Evolutionary conservation across 306 rosid genomes (phyloP).

Genomic region (Prunus armeniaca): DNA sequence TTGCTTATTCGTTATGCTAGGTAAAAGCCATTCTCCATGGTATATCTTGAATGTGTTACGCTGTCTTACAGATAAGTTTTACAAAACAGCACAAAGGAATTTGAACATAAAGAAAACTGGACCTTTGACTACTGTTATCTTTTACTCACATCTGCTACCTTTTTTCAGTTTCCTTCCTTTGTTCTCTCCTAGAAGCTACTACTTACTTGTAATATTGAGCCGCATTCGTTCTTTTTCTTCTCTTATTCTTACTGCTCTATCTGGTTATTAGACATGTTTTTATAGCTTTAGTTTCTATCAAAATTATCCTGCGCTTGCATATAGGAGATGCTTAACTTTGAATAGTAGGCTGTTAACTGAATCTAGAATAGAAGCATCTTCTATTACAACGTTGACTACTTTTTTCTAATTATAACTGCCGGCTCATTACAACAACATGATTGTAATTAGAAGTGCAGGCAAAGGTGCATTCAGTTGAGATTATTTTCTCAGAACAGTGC

Average conservation of each 20-base stretch:
- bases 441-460: no score
- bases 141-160: not conserved
- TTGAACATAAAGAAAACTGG: not conserved
- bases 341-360: no score
- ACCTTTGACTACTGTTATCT: not conserved
- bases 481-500: no score
- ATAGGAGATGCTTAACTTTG: no score
- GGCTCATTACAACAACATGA: no score
- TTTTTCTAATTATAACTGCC: no score
- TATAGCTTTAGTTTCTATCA: not conserved
- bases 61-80: no score
- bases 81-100: not conserved
- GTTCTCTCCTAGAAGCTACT: not conserved
- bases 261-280: not conserved
- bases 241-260: not conserved
- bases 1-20: slow-evolving; percentile 85
- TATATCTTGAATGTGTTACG: slow-evolving; percentile 9
- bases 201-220: not conserved
- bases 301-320: not conserved
- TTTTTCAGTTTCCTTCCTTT: not conserved
- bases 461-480: no score
- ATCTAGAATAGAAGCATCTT: no score
- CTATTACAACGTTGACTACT: no score
- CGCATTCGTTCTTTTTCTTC: not conserved
- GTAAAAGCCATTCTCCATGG: slow-evolving; percentile 37